phyloP scores from a whole-genome alignment of 495 filamentous ascomycete species.

The Poronia punctata region DNA sequence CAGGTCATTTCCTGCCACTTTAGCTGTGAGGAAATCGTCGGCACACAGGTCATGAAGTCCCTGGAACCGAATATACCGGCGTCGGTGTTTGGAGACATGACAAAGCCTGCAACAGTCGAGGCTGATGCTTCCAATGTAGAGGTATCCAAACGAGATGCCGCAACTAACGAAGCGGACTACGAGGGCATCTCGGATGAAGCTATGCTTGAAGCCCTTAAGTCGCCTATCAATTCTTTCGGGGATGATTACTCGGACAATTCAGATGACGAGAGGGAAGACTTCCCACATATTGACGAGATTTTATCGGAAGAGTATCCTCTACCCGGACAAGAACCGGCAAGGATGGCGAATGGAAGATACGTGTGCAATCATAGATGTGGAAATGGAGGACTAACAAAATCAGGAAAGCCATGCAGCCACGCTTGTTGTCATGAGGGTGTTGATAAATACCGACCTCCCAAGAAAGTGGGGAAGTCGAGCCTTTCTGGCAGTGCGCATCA shows the following conservation, averaged over 20 bases:
- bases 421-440: constrained; percentile 84
- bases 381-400: constrained; percentile 63
- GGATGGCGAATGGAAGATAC: constrained; percentile 78
- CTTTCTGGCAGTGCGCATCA: constrained; percentile 1
- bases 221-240: constrained; percentile 3
- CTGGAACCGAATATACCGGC: constrained; percentile 56
- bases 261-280: constrained; percentile 28
- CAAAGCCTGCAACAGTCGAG: constrained; percentile 10
- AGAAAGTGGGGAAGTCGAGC: constrained; percentile 26
- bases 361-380: constrained; percentile 72
- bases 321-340: constrained; percentile 32
- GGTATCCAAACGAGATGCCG: not conserved
- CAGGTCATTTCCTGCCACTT: constrained; percentile 65
- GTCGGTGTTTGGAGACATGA: constrained; percentile 42
- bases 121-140: too few relatives aligned
- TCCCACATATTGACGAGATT: constrained; percentile 16
- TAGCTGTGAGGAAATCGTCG: constrained; percentile 87
- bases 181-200: constrained; percentile 27
- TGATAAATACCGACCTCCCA: constrained; percentile 63
- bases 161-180: constrained; percentile 17
- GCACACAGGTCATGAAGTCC: constrained; percentile 58
- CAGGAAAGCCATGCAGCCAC: constrained; percentile 47
- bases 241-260: constrained; percentile 48
- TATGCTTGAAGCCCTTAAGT: constrained; percentile 14
- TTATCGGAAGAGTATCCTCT: not conserved